These are phyloP conservation scores for Eucalyptus lansdowneana DNA, from an alignment of 345 rosid genomes.

Conservation along the genomic window DNA sequence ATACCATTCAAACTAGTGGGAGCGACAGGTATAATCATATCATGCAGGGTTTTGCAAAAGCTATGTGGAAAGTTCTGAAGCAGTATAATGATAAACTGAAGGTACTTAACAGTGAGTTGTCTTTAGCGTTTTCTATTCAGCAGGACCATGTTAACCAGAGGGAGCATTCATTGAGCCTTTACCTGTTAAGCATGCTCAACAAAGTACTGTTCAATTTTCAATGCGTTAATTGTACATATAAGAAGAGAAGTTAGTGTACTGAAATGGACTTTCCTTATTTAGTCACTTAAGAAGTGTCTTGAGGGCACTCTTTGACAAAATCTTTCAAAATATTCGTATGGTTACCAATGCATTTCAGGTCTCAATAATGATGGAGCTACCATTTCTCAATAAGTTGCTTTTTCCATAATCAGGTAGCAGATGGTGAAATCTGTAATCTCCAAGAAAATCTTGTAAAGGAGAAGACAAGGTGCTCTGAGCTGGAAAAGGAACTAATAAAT, in stretches of 20 bases:
- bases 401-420: conserved; percentile 42
- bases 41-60: conserved; percentile 60
- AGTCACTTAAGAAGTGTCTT: background rate
- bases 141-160: background rate
- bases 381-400: background rate
- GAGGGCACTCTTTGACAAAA: background rate
- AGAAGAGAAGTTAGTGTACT: background rate
- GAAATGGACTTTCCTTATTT: background rate
- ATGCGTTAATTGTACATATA: background rate
- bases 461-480: conserved; percentile 24
- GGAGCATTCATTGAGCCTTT: background rate
- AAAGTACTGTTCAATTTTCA: background rate
- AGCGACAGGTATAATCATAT: conserved; percentile 37
- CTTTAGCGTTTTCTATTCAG: background rate
- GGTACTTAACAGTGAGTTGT: conserved; percentile 14
- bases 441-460: conserved; percentile 35
- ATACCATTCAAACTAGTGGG: conserved; percentile 4
- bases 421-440: conserved; percentile 38
- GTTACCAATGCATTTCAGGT: background rate
- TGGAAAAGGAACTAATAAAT: conserved; percentile 41
- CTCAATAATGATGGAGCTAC: background rate
- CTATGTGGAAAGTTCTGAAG: conserved; percentile 72
- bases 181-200: background rate
- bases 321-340: background rate
- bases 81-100: conserved; percentile 53